These are phyloP conservation scores for Rubia yunnanensis DNA, from an alignment of 257 asterid species.

Conservation along the genomic window DNA sequence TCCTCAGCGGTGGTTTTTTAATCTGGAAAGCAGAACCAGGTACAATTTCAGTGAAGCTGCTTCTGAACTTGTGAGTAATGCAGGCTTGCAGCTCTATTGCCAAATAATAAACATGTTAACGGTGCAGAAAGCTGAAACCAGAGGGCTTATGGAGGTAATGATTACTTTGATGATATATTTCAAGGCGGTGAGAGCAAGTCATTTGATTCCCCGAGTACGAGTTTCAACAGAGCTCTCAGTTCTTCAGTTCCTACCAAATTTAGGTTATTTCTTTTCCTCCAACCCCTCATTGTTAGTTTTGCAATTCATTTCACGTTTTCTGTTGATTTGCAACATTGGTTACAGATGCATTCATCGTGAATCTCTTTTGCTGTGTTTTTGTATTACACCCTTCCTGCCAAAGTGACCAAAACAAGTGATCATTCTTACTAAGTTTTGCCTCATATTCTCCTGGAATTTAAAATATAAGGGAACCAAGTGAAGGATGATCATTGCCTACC, in stretches of 20 bases:
- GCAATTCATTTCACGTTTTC: background rate
- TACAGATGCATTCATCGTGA: no score
- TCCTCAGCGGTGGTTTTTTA: constrained; percentile 74
- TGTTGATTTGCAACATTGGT: no score
- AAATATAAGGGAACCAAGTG: no score
- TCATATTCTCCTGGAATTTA: no score
- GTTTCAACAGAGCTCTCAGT: no score
- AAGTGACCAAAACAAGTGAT: no score
- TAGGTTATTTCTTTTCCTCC: constrained; percentile 33
- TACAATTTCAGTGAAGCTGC: constrained; percentile 45
- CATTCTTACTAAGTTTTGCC: no score
- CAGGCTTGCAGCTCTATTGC: constrained; percentile 7
- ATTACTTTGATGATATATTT: constrained; percentile 75
- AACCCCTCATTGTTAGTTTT: background rate
- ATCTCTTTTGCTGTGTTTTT: constrained; percentile 8
- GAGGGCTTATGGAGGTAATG: constrained; percentile 34
- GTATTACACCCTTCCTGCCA: constrained; percentile 46
- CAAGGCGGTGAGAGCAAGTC: constrained; percentile 33
- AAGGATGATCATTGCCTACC: no score
- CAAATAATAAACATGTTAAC: constrained; percentile 55
- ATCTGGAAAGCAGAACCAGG: constrained; percentile 42
- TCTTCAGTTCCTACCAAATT: constrained; percentile 50
- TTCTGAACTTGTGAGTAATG: constrained; percentile 39
- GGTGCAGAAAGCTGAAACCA: constrained; percentile 42
- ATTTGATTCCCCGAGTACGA: constrained; percentile 36